phyloP scores from a whole-genome alignment of 177 flowering plant species.

The Telopea speciosissima region DNA sequence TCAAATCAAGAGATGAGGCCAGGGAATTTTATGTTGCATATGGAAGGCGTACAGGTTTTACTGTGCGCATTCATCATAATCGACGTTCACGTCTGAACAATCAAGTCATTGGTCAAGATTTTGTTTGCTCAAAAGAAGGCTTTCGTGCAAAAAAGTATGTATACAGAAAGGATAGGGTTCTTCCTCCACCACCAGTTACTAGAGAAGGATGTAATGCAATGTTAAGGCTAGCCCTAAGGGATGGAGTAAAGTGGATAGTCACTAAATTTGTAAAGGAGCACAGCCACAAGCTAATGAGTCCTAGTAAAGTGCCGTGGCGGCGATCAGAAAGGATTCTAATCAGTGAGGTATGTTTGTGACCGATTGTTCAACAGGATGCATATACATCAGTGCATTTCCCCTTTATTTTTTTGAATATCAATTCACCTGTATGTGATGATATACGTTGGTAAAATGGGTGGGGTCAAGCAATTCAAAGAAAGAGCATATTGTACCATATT shows the following conservation, averaged over 20 bases:
- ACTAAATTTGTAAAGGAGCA: constrained; percentile 10
- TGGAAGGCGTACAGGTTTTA: constrained; percentile 14
- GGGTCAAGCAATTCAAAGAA: too few relatives aligned
- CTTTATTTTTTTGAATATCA: neutral
- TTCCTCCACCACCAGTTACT: constrained; percentile 7
- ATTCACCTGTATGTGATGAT: neutral
- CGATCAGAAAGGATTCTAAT: constrained; percentile 5
- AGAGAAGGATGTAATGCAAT: constrained; percentile 11
- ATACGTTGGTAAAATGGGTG: neutral
- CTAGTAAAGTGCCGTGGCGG: constrained; percentile 11
- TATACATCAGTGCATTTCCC: too few relatives aligned
- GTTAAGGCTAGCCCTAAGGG: constrained; percentile 7
- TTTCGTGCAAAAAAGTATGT: constrained; percentile 3
- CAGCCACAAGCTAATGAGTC: constrained; percentile 7
- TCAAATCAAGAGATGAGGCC: constrained; percentile 15
- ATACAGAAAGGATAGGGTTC: constrained; percentile 9
- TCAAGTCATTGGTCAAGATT: neutral
- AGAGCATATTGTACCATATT: too few relatives aligned
- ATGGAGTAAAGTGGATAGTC: constrained; percentile 10
- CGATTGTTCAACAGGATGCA: neutral
- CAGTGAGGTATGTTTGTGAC: constrained; percentile 7
- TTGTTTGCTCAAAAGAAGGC: constrained; percentile 3
- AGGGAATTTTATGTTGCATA: constrained; percentile 15
- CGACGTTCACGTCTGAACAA: constrained; percentile 11
- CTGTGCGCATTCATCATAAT: constrained; percentile 10